These are phyloP conservation scores for Aureobasidium sp. DNA, from an alignment of 2,329 filamentous ascomycete genomes.

Conservation along the genomic window DNA sequence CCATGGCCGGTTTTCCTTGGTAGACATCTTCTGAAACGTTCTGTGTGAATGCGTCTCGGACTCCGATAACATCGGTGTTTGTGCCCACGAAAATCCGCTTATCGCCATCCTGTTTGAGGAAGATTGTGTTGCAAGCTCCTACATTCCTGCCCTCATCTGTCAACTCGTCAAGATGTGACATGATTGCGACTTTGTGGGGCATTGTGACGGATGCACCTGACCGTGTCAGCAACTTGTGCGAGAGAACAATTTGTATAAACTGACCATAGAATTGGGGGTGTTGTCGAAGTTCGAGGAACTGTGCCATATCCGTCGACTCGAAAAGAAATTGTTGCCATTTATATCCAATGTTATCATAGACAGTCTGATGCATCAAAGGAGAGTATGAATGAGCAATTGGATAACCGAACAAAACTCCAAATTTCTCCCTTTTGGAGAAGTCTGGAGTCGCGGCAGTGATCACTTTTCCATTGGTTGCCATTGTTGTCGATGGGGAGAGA, in stretches of 20 bases:
- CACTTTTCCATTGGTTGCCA: background rate
- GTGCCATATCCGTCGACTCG: conserved; percentile 47
- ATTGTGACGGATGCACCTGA: conserved; percentile 75
- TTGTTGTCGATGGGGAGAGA: too few relatives aligned
- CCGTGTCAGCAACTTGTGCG: background rate
- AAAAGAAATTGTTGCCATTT: conserved; percentile 59
- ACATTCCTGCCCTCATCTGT: conserved; percentile 77
- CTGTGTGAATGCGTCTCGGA: conserved; percentile 71
- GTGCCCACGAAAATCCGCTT: conserved; percentile 70
- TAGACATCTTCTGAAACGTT: conserved; percentile 48
- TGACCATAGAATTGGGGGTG: conserved; percentile 69
- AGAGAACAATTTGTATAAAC: conserved; percentile 21
- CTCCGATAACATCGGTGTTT: conserved; percentile 84
- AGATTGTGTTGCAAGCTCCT: conserved; percentile 84
- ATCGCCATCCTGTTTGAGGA: conserved; percentile 60
- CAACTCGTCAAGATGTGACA: conserved; percentile 75
- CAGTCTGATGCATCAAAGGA: conserved; percentile 59
- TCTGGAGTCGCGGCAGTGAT: background rate
- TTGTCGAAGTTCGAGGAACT: conserved; percentile 54
- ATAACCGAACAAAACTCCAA: conserved; percentile 63
- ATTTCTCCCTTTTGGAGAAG: conserved; percentile 45
- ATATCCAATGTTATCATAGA: conserved; percentile 55
- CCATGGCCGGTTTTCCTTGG: conserved; percentile 70
- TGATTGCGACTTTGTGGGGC: conserved; percentile 84
- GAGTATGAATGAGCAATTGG: conserved; percentile 64